Percentiles rank a stretch among this genome's conserved stretches.
Conservation (phyloP, 257 asterid species). For the Nicotiana paniculata region DNA sequence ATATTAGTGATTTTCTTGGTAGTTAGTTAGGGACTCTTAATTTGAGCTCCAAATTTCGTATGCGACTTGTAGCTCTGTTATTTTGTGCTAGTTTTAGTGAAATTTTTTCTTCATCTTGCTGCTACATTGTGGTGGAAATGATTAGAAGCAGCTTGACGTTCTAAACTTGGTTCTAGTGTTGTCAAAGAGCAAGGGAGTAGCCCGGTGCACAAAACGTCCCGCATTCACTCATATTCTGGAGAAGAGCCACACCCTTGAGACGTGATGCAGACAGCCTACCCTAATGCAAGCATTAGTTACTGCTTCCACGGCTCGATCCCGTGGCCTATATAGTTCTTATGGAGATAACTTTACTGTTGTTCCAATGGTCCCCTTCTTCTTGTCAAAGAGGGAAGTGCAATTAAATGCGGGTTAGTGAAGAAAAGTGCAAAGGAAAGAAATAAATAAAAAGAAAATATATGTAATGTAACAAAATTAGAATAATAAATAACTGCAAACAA, state of each 20-base stretch:
- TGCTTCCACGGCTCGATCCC: no score
- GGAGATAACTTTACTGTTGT: no score
- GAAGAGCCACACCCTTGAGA: no score
- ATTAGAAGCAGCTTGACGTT: background rate
- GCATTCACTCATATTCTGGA: no score
- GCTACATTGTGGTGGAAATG: background rate
- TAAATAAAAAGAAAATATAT: background rate
- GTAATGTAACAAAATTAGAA: background rate
- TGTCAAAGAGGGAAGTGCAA: background rate
- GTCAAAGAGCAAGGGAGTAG: background rate
- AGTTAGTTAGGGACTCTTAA: background rate
- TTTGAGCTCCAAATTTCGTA: background rate
- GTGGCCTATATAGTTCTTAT: no score
- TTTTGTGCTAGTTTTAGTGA: background rate
- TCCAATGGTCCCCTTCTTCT: no score
- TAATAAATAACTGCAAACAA: background rate
- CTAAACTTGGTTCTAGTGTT: background rate
- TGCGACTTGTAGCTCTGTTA: background rate
- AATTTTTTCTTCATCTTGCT: background rate
- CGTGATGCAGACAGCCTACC: no score
- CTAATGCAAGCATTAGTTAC: no score
- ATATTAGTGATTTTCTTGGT: background rate
- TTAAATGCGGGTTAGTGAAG: background rate
- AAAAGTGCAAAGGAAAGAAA: background rate
- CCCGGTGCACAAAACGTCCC: no score